Evolutionary conservation across 2,329 filamentous ascomycete genomes (phyloP), one percentile per base, ranked within the genome.

Genomic region (Ophiostoma ulmi): DNA sequence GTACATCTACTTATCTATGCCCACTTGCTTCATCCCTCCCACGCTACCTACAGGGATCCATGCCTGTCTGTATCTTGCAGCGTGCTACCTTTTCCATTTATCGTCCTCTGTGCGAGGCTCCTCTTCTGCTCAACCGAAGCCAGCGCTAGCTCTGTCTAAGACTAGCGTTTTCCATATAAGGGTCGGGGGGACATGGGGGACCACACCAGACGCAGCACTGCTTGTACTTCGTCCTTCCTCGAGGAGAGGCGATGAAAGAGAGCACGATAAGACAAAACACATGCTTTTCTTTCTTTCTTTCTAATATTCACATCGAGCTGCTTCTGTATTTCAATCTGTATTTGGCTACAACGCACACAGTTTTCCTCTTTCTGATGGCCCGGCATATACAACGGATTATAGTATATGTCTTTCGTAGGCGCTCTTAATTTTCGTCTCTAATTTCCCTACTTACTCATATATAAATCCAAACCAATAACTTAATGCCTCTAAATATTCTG

Each of bases 171-270:
- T 66, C 64, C 44, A 10, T 66, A 26, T 58, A 58, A 22, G 52
- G 52, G 52, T 26, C 52, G 52, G 65, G 64, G 64, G 65, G 64
- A 66, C 64, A 67, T 66, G 64, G 64, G 64, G 65, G 65, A 36
- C 8, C 36, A 26, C 31, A 39, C 52, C 22, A 58, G 52, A 58
- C n/a, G 52, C 22, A 22, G 52, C 52, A 58, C 22, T 26, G 31
- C 17, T 26, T 26, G 22, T 13, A 26, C 52, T 7, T 1, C 1
- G n/a, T n/a, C 6, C 14, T 8, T 26, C 13, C 52, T 11, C 52
- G 52, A 58, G n/a, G 52, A 26, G 44, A 17, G 22, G 22, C n/a
- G 3, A 22, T 14, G 52, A n/a, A 22, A 58, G 52, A 26, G 52
- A 26, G 52, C 52, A 58, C 52, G 52, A 58, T 58, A 58, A 58